Conservation (phyloP, 768 basidiomycete genomes). For the Leccinellum luteum region DNA sequence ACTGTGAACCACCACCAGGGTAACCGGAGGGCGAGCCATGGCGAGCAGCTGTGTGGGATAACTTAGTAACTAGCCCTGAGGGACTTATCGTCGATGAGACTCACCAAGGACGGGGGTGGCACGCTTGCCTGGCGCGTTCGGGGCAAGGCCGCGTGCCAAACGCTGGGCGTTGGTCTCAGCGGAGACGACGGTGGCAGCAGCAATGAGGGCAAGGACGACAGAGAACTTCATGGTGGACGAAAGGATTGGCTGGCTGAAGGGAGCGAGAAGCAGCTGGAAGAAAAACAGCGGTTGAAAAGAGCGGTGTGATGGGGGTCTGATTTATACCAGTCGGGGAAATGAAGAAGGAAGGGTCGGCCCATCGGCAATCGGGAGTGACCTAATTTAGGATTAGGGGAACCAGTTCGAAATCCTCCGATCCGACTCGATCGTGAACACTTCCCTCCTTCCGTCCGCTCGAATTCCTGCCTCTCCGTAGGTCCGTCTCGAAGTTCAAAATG, state of each 20-base stretch:
- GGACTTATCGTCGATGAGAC: constrained; percentile 4
- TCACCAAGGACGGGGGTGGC: constrained; percentile 34
- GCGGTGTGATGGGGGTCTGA: not conserved
- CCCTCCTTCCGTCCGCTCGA: not conserved
- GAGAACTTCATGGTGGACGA: constrained; percentile 29
- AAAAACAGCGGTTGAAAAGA: not conserved
- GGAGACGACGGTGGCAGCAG: constrained; percentile 37
- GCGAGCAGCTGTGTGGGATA: constrained; percentile 33
- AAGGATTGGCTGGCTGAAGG: not conserved
- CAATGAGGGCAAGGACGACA: constrained; percentile 35
- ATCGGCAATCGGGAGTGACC: constrained; percentile 13
- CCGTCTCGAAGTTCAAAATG: not conserved
- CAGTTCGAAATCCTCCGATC: constrained; percentile 4
- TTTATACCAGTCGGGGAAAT: constrained; percentile 12
- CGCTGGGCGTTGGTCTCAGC: constrained; percentile 52
- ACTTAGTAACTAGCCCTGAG: not conserved
- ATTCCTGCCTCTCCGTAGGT: not conserved
- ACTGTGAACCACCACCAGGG: constrained; percentile 13
- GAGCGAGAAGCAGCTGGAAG: not conserved
- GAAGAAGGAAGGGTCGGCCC: constrained; percentile 10
- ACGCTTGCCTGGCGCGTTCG: constrained; percentile 40
- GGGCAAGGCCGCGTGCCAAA: constrained; percentile 51
- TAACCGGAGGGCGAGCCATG: constrained; percentile 35
- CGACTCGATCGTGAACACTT: not conserved
- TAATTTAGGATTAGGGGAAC: not conserved